Evolutionary conservation across 441 rosid genomes (phyloP).

Genomic region (Pelargonium cotyledonis): DNA sequence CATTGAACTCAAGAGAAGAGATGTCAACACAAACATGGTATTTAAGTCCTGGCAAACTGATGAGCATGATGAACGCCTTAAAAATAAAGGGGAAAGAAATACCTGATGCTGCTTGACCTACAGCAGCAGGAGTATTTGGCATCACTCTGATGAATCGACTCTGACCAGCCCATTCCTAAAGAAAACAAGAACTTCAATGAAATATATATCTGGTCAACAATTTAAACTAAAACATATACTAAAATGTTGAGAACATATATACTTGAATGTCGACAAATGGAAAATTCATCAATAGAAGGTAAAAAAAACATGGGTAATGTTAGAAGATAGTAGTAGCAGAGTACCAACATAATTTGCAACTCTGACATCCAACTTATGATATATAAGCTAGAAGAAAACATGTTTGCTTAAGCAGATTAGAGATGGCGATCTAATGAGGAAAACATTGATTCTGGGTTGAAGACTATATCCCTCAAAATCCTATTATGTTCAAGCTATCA

Average conservation of each 20-base stretch:
- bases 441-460: background rate
- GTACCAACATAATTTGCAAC: background rate
- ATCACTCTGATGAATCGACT: conserved; percentile 71
- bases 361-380: background rate
- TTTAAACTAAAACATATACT: background rate
- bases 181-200: conserved; percentile 8
- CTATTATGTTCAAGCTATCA: too few species aligned
- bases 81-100: conserved; percentile 11
- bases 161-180: conserved; percentile 82
- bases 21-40: background rate
- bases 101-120: conserved; percentile 84
- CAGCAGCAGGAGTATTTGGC: conserved; percentile 91
- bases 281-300: background rate
- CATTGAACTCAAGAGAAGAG: background rate
- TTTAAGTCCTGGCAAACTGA: background rate
- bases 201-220: too few species aligned
- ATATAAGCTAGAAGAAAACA: background rate
- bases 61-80: background rate
- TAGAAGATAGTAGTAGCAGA: background rate
- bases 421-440: background rate
- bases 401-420: background rate
- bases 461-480: too few species aligned
- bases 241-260: background rate
- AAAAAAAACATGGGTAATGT: background rate
- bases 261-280: conserved; percentile 6